A percentile compares a stretch with the other conserved stretches of the same genome.
These are phyloP conservation scores for Endotrypanum monterogeii DNA, from an alignment of 208 protist genomes.

Conservation along the genomic window DNA sequence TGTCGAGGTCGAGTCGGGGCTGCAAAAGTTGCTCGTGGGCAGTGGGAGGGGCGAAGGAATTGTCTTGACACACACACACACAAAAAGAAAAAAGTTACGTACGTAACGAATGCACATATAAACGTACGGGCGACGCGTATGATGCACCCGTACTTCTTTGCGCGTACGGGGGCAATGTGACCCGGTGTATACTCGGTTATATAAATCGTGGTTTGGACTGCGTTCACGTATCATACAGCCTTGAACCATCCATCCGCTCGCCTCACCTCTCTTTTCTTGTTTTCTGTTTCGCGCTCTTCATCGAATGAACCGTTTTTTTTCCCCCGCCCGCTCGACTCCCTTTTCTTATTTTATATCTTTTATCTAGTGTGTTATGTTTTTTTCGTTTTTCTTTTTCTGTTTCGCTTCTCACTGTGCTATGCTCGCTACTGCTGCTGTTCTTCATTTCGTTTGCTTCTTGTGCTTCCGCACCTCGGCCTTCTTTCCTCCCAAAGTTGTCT, in stretches of 20 bases:
- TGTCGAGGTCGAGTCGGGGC: neutral
- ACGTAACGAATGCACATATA: neutral
- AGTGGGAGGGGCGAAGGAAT: neutral
- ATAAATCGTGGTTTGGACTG: neutral
- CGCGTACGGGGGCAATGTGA: neutral
- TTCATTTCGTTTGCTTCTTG: neutral
- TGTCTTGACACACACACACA: neutral
- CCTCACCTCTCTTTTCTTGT: neutral
- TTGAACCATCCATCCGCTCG: neutral
- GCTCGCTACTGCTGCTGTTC: neutral
- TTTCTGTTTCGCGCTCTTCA: neutral
- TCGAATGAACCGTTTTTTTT: conserved; percentile 2
- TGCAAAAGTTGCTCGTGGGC: neutral
- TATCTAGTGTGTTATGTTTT: neutral
- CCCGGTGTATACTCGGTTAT: neutral
- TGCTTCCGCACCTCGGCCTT: neutral
- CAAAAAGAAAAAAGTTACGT: no score
- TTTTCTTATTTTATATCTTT: conserved; percentile 5
- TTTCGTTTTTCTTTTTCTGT: neutral
- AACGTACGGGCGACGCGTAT: neutral
- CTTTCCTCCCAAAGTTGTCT: neutral
- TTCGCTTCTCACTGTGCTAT: neutral
- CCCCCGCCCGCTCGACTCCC: no score
- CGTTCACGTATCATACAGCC: neutral
- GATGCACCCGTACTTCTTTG: neutral